Percentiles rank a stretch among this genome's conserved stretches.
phyloP scores from a whole-genome alignment of 139 green algal genomes.

The Tetraselmis striata region DNA sequence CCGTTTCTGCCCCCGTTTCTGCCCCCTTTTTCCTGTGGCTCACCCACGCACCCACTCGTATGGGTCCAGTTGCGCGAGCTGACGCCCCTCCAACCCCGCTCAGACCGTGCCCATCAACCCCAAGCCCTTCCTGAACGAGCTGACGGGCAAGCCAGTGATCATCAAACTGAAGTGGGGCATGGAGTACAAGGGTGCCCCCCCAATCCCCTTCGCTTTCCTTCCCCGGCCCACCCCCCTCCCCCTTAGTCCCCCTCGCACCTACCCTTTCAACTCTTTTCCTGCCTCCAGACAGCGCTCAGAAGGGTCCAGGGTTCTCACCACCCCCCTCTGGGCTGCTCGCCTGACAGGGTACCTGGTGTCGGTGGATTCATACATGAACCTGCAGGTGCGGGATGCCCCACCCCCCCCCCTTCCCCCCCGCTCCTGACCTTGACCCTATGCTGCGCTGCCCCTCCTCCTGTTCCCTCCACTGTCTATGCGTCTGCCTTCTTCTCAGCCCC shows the following conservation, averaged over 20 bases:
- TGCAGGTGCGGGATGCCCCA: slow-evolving; percentile 37
- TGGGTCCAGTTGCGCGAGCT: too few species aligned
- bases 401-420: background rate
- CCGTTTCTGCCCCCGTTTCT: too few species aligned
- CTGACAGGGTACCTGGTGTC: slow-evolving; percentile 81
- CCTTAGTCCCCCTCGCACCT: background rate
- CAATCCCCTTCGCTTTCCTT: background rate
- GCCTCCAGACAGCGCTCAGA: background rate
- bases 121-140: slow-evolving; percentile 92
- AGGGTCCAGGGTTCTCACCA: too few species aligned
- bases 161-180: slow-evolving; percentile 99
- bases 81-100: too few species aligned
- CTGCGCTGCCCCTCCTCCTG: background rate
- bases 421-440: too few species aligned
- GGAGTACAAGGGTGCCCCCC: slow-evolving; percentile 88
- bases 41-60: too few species aligned
- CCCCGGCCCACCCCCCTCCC: background rate
- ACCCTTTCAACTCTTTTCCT: background rate
- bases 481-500: too few species aligned
- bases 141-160: slow-evolving; percentile 91
- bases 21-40: too few species aligned
- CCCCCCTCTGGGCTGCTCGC: too few species aligned
- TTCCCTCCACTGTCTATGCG: background rate
- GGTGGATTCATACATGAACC: slow-evolving; percentile 92
- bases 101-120: slow-evolving; percentile 89